Percentiles rank a stretch among this genome's conserved stretches.
Conservation (phyloP, 2,329 filamentous ascomycete species). For the Scedosporium dehoogii region DNA sequence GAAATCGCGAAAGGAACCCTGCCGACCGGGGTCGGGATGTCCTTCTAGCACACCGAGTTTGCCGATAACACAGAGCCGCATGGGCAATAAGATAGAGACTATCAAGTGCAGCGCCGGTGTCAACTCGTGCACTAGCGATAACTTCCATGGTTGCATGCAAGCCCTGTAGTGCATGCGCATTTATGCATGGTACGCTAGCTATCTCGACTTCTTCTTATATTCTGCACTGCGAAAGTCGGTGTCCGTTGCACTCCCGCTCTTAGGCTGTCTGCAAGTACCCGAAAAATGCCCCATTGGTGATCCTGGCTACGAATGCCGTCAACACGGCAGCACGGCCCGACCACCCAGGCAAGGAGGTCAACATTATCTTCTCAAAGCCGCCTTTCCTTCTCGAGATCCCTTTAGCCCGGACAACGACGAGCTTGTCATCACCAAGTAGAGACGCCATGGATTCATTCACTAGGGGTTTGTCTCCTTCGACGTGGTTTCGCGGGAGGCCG, state of each 20-base stretch:
- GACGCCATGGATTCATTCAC: background rate
- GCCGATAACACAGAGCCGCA: background rate
- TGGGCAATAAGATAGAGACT: background rate
- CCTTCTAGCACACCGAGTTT: background rate
- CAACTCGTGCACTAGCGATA: background rate
- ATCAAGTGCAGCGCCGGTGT: background rate
- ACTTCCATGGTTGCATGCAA: background rate
- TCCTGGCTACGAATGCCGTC: background rate
- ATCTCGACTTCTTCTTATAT: background rate
- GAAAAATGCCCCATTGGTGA: conserved; percentile 2
- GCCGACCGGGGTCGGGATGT: background rate
- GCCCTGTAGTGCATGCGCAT: background rate
- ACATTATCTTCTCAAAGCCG: background rate
- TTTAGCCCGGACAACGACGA: background rate
- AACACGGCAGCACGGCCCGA: background rate
- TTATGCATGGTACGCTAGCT: background rate
- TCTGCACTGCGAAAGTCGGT: background rate
- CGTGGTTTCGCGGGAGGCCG: background rate
- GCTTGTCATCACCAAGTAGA: background rate
- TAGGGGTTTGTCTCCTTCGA: background rate
- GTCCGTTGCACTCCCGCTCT: background rate
- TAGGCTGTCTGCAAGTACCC: background rate
- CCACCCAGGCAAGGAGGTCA: background rate
- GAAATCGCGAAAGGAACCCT: background rate
- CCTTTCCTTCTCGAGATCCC: background rate